A percentile compares a stretch with the other conserved stretches of the same genome.
phyloP scores from a whole-genome alignment of 257 asterid genomes.

The Asclepias syriaca region DNA sequence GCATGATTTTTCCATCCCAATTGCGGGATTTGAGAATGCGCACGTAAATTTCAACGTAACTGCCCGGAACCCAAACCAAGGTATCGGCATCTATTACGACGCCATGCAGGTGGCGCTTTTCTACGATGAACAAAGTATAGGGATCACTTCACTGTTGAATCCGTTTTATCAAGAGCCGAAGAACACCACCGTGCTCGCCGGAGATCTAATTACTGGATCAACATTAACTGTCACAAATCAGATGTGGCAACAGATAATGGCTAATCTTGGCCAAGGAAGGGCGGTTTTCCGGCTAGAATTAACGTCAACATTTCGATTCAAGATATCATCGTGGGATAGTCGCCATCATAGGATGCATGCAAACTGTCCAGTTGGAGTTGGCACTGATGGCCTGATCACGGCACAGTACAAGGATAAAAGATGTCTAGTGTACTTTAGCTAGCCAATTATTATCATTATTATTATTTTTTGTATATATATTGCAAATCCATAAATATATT shows the following conservation, averaged over 20 bases:
- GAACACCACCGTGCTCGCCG: conserved; percentile 50
- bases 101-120: conserved; percentile 38
- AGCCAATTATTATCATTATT: conserved; percentile 9
- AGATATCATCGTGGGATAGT: conserved; percentile 71
- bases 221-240: conserved; percentile 32
- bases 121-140: conserved; percentile 47
- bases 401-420: conserved; percentile 35
- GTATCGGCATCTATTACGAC: conserved; percentile 60
- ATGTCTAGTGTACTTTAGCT: conserved; percentile 75
- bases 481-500: background rate
- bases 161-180: conserved; percentile 75
- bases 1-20: conserved; percentile 55
- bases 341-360: conserved; percentile 74
- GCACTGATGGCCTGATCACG: conserved; percentile 69
- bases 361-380: conserved; percentile 67
- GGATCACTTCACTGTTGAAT: conserved; percentile 28
- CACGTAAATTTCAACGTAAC: conserved; percentile 53
- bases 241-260: conserved; percentile 50
- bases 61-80: conserved; percentile 60
- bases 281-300: conserved; percentile 57
- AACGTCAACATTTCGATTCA: conserved; percentile 56
- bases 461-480: background rate
- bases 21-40: conserved; percentile 38
- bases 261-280: conserved; percentile 39
- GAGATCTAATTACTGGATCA: conserved; percentile 42